phyloP scores from a whole-genome alignment of 1,139 yeast genomes.

The Debaryomyces subglobosus region DNA sequence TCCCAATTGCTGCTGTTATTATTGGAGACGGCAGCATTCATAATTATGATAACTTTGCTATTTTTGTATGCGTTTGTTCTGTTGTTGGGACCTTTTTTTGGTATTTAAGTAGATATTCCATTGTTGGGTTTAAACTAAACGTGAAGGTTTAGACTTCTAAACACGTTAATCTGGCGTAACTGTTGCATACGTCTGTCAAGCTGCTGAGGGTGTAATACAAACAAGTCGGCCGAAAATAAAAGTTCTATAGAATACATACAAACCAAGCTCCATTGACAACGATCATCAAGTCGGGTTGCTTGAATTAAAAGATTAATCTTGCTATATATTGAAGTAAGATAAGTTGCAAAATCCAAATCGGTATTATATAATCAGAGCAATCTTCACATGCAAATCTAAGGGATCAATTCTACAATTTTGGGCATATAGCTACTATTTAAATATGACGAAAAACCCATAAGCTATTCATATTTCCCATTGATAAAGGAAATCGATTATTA shows the following conservation, averaged over 20 bases:
- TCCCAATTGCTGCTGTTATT: constrained; percentile 47
- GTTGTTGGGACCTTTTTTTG: constrained; percentile 33
- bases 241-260: not conserved
- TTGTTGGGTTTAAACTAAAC: constrained; percentile 36
- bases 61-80: constrained; percentile 38
- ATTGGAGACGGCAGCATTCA: constrained; percentile 35
- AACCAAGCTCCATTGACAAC: not conserved
- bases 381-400: constrained; percentile 4
- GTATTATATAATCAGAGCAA: constrained; percentile 1
- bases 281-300: not conserved
- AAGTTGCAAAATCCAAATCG: not conserved
- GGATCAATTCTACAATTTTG: constrained; percentile 3
- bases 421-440: constrained; percentile 2
- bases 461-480: not conserved
- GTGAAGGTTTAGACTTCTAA: constrained; percentile 28
- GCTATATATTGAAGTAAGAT: not conserved
- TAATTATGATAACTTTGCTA: constrained; percentile 37
- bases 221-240: not conserved
- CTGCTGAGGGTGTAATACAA: not conserved
- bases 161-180: too few relatives aligned
- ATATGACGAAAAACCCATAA: not conserved
- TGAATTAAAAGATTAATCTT: not conserved
- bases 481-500: not conserved
- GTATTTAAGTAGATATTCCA: constrained; percentile 32
- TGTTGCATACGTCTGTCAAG: not conserved